Conservation (phyloP, 169 alveolate genomes). For the Cryptosporidium sp. region DNA sequence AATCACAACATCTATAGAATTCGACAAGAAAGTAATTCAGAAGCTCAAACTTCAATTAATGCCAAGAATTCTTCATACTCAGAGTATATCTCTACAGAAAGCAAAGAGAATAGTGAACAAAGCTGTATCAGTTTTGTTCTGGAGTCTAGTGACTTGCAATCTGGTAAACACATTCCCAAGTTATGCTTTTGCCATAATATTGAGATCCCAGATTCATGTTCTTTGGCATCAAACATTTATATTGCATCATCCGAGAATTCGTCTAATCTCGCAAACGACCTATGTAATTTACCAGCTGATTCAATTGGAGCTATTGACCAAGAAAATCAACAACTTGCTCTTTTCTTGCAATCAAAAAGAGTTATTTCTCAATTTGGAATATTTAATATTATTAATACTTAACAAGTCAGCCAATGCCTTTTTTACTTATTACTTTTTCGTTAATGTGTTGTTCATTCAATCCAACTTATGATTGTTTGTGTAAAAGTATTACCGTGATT, state of each 20-base stretch:
- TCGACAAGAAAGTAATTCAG: not conserved
- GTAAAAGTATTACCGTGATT: not conserved
- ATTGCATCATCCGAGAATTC: slow-evolving; percentile 62
- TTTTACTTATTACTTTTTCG: not conserved
- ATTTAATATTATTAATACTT: slow-evolving; percentile 26
- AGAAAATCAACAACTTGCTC: slow-evolving; percentile 70
- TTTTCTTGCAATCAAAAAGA: slow-evolving; percentile 44
- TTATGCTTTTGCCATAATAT: slow-evolving; percentile 3
- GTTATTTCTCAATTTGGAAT: slow-evolving; percentile 71
- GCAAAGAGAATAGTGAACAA: slow-evolving; percentile 34
- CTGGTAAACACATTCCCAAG: slow-evolving; percentile 19
- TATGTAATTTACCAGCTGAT: slow-evolving; percentile 58
- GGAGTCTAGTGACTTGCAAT: not conserved
- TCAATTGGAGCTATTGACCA: slow-evolving; percentile 75
- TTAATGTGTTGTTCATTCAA: not conserved
- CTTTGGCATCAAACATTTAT: slow-evolving; percentile 33
- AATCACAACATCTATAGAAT: not conserved
- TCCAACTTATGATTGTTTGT: not conserved
- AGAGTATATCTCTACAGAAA: not conserved
- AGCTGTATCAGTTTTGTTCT: not conserved
- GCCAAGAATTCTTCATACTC: not conserved
- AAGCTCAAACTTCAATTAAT: not conserved
- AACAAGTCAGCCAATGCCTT: not conserved
- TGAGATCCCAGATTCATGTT: slow-evolving; percentile 15
- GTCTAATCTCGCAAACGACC: slow-evolving; percentile 48